phyloP scores from a whole-genome alignment of 1,139 yeast genomes.

The Lodderomyces parapsilosis region DNA sequence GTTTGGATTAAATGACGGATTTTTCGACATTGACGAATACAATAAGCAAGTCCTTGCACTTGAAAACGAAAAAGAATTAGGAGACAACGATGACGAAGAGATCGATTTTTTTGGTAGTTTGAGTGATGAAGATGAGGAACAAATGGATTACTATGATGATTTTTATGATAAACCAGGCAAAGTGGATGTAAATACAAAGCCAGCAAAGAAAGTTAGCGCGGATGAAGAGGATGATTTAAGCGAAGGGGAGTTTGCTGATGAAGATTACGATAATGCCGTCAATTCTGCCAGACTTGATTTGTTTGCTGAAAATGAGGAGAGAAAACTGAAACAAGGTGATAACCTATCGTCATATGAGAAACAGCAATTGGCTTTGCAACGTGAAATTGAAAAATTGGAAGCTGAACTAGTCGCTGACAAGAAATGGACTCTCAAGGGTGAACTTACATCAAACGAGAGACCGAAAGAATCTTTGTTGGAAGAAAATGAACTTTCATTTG shows the following conservation, averaged over 20 bases:
- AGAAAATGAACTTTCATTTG: conserved; percentile 45
- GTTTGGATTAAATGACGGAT: conserved; percentile 77
- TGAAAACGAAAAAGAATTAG: conserved; percentile 50
- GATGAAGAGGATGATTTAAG: conserved; percentile 33
- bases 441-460: conserved; percentile 76
- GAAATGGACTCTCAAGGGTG: conserved; percentile 95
- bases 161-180: conserved; percentile 59
- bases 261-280: conserved; percentile 56
- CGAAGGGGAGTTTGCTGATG: conserved; percentile 39
- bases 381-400: conserved; percentile 77
- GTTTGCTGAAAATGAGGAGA: conserved; percentile 47
- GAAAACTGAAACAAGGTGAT: conserved; percentile 22
- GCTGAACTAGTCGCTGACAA: conserved; percentile 87
- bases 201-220: conserved; percentile 18
- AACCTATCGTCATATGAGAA: conserved; percentile 77
- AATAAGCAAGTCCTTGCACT: conserved; percentile 76
- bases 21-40: conserved; percentile 83
- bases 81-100: conserved; percentile 48
- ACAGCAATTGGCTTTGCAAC: conserved; percentile 74
- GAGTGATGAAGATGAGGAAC: conserved; percentile 61
- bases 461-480: conserved; percentile 74
- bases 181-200: conserved; percentile 15
- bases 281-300: conserved; percentile 58
- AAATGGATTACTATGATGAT: conserved; percentile 70
- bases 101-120: conserved; percentile 61